Base-by-base conservation (phyloP, 2,329 filamentous ascomycete species). In the Lachnellula suecica region DNA sequence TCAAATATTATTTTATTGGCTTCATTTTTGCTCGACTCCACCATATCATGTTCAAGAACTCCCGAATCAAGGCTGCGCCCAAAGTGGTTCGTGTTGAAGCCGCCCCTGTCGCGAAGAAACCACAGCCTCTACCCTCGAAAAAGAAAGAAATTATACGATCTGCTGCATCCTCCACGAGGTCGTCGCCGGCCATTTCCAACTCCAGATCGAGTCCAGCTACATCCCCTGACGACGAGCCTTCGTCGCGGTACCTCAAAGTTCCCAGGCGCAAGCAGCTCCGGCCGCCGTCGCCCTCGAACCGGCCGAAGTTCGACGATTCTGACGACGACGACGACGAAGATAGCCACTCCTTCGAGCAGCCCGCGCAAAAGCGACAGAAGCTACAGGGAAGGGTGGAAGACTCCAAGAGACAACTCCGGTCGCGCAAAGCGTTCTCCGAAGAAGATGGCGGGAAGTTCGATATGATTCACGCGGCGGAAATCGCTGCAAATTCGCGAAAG, bases 391-490 rank as follows among this genome's bases (percentile, higher is more conserved):
- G 25, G 24, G 45, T 47, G 20, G 49, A 57, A 13, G 65, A 68
- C 54, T 34, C 27, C 38, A 63, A 60, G 37, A 61, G 67, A 40
- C 58, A 49, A 38, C 46, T 69, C 15, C 56, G 58, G 20, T 63
- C 59, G 7, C 46, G 47, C 27, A 56, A 63, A 37, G 62, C 59
- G 1, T 68, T 66, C 37, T 62, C 57, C 4, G 51, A 59, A 29
- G 52, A 54, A 11, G 58, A 61, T 52, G 53, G 53, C 10, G 51
- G 54, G 9, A 41, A 38, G n/a, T 63, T 64, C 31, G 45, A 55
- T 13, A 66, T 85, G 52, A 78, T 86, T 24, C 82, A 87, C 59
- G 82, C 82, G 4, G 77, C 76, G 4, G 74, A 83, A 58, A 74
- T 85, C 20, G 78, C 78, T 34, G 80, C 74, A 41, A 68, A 78